Evolutionary conservation across 768 basidiomycete genomes (phyloP).

Genomic region (Galerina sulciceps): DNA sequence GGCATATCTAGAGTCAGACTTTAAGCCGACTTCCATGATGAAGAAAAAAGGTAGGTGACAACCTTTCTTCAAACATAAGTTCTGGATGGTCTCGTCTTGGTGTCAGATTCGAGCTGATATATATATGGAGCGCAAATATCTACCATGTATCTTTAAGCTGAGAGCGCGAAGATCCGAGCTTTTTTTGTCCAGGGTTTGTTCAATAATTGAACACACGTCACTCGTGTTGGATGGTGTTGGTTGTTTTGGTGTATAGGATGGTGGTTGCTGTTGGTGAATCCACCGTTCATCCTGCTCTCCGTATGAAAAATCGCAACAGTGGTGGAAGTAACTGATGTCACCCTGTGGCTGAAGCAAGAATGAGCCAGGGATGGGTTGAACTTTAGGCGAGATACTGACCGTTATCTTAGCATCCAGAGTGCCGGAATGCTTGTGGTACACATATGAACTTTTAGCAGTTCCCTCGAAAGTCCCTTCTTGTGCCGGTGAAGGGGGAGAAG

Average conservation of each 20-base stretch:
- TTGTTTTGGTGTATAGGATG: constrained; percentile 39
- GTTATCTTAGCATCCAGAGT: neutral
- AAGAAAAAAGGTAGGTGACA: constrained; percentile 22
- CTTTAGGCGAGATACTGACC: neutral
- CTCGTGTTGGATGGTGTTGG: constrained; percentile 21
- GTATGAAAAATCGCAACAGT: constrained; percentile 49
- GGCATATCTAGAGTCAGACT: constrained; percentile 54
- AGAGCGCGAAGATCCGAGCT: constrained; percentile 59
- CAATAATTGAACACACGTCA: constrained; percentile 57
- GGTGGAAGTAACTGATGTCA: constrained; percentile 36
- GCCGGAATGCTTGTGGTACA: neutral
- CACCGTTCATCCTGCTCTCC: constrained; percentile 31
- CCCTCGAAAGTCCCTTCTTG: neutral
- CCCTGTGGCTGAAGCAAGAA: constrained; percentile 3
- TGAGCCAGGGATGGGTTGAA: neutral
- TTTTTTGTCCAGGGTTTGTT: constrained; percentile 54
- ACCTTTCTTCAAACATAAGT: constrained; percentile 69
- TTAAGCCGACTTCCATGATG: constrained; percentile 3
- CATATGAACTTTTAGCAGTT: too few relatives aligned
- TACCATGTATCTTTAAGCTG: constrained; percentile 77
- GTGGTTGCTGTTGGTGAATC: constrained; percentile 36
- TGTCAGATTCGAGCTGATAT: neutral
- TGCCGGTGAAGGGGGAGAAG: neutral
- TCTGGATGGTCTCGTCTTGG: constrained; percentile 63
- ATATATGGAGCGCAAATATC: constrained; percentile 16